These are phyloP conservation scores for Solanum tacnaense DNA, from an alignment of 257 asterid species.

Conservation along the genomic window DNA sequence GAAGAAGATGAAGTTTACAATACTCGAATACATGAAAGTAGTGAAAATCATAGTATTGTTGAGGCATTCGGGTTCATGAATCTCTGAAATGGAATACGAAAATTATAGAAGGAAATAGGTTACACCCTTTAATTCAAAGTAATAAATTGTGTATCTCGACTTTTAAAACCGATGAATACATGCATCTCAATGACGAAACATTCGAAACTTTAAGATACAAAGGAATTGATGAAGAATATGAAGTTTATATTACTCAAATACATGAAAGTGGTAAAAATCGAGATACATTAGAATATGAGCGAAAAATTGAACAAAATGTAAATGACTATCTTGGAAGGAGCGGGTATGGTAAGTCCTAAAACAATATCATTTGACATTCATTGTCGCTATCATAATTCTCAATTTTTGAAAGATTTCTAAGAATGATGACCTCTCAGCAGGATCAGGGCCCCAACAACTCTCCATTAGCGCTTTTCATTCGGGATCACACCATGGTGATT, in stretches of 20 bases:
- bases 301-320: not conserved
- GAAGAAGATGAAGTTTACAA: not conserved
- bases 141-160: not conserved
- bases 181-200: not conserved
- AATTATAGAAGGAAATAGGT: too few relatives aligned
- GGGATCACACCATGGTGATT: conserved; percentile 84
- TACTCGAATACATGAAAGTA: not conserved
- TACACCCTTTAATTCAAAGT: not conserved
- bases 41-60: not conserved
- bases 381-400: conserved; percentile 87
- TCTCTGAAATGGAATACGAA: not conserved
- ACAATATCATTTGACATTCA: conserved; percentile 66
- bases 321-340: not conserved
- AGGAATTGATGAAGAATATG: not conserved
- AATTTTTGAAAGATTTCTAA: conserved; percentile 77
- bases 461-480: conserved; percentile 96
- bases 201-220: not conserved
- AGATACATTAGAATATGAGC: not conserved
- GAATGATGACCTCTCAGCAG: conserved; percentile 71
- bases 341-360: not conserved
- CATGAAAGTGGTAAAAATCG: too few relatives aligned
- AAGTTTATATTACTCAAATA: not conserved
- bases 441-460: conserved; percentile 72
- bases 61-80: not conserved
- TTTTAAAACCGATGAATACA: not conserved